phyloP scores from a whole-genome alignment of 495 filamentous ascomycete genomes.

The Aspergillus hancockii region DNA sequence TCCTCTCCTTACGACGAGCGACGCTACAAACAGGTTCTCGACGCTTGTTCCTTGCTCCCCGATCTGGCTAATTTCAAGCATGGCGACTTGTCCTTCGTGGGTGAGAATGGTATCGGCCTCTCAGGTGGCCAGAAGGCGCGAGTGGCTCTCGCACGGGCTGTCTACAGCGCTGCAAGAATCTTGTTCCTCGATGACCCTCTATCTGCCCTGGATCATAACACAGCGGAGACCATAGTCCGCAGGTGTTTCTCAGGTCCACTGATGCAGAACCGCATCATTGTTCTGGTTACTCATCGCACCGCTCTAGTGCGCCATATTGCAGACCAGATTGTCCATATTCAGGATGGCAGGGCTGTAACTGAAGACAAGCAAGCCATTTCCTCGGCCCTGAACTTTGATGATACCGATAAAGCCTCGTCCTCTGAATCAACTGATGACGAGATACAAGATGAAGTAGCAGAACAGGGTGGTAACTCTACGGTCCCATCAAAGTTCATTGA shows the following conservation, averaged over 20 bases:
- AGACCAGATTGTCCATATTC: constrained; percentile 66
- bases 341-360: constrained; percentile 52
- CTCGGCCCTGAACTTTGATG: constrained; percentile 19
- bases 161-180: constrained; percentile 66
- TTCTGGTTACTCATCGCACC: constrained; percentile 79
- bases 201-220: constrained; percentile 71
- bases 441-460: constrained; percentile 33
- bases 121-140: constrained; percentile 73
- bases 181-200: constrained; percentile 71
- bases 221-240: constrained; percentile 68
- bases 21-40: constrained; percentile 59
- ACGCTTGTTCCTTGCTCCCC: constrained; percentile 62
- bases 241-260: constrained; percentile 68
- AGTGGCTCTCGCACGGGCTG: constrained; percentile 66
- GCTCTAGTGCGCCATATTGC: constrained; percentile 67
- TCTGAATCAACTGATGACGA: constrained; percentile 35
- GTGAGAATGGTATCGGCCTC: constrained; percentile 68
- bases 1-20: constrained; percentile 66
- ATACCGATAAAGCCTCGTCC: constrained; percentile 17
- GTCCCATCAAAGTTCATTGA: constrained; percentile 78
- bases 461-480: constrained; percentile 48
- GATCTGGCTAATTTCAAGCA: constrained; percentile 65
- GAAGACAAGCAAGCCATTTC: constrained; percentile 40
- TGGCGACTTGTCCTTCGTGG: constrained; percentile 70
- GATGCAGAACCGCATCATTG: constrained; percentile 58